A percentile compares a stretch with the other conserved stretches of the same genome.
Evolutionary conservation across 768 basidiomycete species (phyloP).

Genomic region (Suillus subaureus): DNA sequence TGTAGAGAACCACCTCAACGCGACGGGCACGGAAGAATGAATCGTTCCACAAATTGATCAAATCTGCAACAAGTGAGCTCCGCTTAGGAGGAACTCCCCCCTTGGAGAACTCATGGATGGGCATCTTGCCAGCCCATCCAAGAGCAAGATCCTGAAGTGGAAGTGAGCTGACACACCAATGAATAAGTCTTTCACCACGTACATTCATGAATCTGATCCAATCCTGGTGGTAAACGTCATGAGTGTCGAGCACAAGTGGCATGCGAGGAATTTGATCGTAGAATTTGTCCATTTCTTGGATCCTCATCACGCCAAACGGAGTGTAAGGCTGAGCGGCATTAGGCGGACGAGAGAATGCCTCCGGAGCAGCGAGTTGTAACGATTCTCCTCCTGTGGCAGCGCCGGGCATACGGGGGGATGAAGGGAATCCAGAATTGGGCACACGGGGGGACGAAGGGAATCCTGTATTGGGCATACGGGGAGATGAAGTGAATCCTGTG

Average conservation of each 20-base stretch:
- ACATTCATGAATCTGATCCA: conserved; percentile 83
- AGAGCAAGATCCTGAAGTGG: conserved; percentile 63
- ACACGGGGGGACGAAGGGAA: conserved; percentile 34
- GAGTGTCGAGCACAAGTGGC: conserved; percentile 70
- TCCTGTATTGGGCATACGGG: conserved; percentile 28
- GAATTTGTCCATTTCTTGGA: conserved; percentile 79
- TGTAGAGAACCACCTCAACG: conserved; percentile 81
- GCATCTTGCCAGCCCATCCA: conserved; percentile 78
- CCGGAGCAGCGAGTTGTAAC: conserved; percentile 57
- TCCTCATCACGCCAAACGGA: conserved; percentile 68
- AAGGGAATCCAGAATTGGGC: conserved; percentile 25
- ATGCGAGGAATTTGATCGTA: conserved; percentile 67
- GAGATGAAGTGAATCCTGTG: conserved; percentile 30
- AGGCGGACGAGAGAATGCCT: conserved; percentile 73
- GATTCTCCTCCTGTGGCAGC: conserved; percentile 28
- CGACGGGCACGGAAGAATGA: conserved; percentile 76
- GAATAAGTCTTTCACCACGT: conserved; percentile 22
- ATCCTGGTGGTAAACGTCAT: conserved; percentile 78
- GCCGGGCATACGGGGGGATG: conserved; percentile 32
- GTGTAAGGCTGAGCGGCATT: conserved; percentile 69
- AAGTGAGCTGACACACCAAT: background rate
- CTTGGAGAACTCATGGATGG: conserved; percentile 53
- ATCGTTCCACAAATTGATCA: conserved; percentile 79
- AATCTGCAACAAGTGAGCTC: conserved; percentile 63
- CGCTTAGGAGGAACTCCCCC: conserved; percentile 56